phyloP scores from a whole-genome alignment of 192 early-diverging fungal genomes.

The Coemansia sp. region DNA sequence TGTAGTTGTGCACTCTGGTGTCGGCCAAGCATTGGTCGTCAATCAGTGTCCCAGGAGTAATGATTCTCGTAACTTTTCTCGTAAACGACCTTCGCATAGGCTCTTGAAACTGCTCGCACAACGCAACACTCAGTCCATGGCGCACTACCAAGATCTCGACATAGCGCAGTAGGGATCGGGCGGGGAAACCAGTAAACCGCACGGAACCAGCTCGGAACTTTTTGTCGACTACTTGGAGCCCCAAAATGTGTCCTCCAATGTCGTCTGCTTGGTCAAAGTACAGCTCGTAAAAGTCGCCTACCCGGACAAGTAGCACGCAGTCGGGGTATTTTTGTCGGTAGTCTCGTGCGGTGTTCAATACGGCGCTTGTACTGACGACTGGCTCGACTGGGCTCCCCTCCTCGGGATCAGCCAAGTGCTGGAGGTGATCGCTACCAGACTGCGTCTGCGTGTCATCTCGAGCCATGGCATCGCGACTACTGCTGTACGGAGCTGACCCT shows the following conservation, averaged over 20 bases:
- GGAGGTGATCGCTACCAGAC: background rate
- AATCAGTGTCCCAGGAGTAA: constrained; percentile 87
- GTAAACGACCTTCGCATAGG: constrained; percentile 57
- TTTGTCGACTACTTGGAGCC: constrained; percentile 72
- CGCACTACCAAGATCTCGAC: constrained; percentile 66
- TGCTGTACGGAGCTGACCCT: background rate
- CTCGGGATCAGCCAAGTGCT: background rate
- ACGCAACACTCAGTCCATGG: constrained; percentile 63
- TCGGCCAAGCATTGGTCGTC: constrained; percentile 69
- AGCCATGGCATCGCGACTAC: background rate
- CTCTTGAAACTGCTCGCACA: constrained; percentile 71
- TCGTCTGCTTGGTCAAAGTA: constrained; percentile 74
- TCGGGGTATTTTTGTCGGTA: constrained; percentile 63
- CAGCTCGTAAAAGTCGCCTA: constrained; percentile 83
- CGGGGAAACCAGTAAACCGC: constrained; percentile 75
- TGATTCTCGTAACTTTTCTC: constrained; percentile 74
- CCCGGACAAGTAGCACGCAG: constrained; percentile 71
- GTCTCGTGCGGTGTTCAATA: constrained; percentile 57
- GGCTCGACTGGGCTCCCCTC: background rate
- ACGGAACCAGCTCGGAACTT: constrained; percentile 61
- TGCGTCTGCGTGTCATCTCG: background rate
- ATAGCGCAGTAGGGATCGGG: constrained; percentile 64
- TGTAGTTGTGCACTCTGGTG: constrained; percentile 72
- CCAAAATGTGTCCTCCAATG: constrained; percentile 64
- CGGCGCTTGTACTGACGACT: constrained; percentile 32